These are phyloP conservation scores for Russula virescens DNA, from an alignment of 768 basidiomycete genomes.

Conservation along the genomic window DNA sequence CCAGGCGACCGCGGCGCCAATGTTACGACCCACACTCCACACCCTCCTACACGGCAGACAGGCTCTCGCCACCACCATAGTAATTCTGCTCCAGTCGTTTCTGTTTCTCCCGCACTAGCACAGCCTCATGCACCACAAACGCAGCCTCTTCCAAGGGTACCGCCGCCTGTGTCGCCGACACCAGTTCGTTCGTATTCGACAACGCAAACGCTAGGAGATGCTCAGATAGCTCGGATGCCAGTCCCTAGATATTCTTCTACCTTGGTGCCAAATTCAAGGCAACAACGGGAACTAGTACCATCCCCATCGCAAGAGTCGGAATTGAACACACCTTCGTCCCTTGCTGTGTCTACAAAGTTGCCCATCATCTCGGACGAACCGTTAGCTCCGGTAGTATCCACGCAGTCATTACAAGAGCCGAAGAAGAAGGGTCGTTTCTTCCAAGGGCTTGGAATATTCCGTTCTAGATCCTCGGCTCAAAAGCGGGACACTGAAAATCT, in stretches of 20 bases:
- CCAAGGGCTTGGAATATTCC: conserved; percentile 22
- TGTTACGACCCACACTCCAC: background rate
- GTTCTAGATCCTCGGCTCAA: conserved; percentile 21
- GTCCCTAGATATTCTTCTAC: conserved; percentile 19
- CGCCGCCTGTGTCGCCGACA: conserved; percentile 11
- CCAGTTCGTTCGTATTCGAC: conserved; percentile 20
- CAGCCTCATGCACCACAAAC: conserved; percentile 11
- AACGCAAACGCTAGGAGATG: conserved; percentile 9
- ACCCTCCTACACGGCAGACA: conserved; percentile 15
- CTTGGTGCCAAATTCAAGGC: conserved; percentile 1
- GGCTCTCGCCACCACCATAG: conserved; percentile 19
- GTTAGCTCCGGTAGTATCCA: conserved; percentile 16
- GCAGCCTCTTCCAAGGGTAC: conserved; percentile 11
- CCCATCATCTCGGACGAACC: conserved; percentile 19
- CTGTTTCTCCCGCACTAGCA: conserved; percentile 9
- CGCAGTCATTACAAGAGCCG: conserved; percentile 23
- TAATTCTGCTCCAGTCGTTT: conserved; percentile 10
- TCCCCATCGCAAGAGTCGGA: conserved; percentile 24
- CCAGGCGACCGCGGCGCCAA: conserved; percentile 4
- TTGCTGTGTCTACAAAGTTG: conserved; percentile 21
- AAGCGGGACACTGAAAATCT: conserved; percentile 14
- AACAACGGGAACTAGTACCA: conserved; percentile 14
- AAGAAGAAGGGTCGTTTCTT: conserved; percentile 25
- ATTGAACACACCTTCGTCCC: conserved; percentile 24
- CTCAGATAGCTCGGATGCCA: conserved; percentile 1